These are phyloP conservation scores for Carex arenaria DNA, from an alignment of 202 grass and related monocot genomes.

Conservation along the genomic window DNA sequence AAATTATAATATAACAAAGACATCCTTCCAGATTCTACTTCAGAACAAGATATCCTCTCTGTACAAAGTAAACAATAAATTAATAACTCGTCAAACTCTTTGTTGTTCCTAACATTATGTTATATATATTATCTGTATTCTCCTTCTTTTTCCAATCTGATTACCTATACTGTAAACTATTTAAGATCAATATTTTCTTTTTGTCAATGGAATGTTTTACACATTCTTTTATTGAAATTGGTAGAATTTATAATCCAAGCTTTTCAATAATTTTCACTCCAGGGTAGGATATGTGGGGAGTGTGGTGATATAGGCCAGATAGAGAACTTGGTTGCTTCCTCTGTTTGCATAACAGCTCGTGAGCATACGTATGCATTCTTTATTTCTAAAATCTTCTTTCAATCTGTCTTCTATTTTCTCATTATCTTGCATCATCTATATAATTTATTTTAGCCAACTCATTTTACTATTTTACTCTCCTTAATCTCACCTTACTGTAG, in stretches of 20 bases:
- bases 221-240: neutral
- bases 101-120: neutral
- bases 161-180: neutral
- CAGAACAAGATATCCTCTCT: neutral
- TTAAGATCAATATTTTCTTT: neutral
- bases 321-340: neutral
- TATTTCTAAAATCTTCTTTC: neutral
- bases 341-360: neutral
- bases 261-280: neutral
- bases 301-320: constrained; percentile 10
- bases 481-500: neutral
- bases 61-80: neutral
- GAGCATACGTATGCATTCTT: neutral
- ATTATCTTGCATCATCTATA: neutral
- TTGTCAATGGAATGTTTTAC: neutral
- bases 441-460: neutral
- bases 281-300: constrained; percentile 9
- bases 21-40: neutral
- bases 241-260: neutral
- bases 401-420: neutral
- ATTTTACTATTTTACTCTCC: neutral
- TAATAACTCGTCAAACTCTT: neutral
- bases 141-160: neutral
- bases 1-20: neutral
- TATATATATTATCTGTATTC: neutral